Conservation (phyloP, 371 early-diverging fungal species). For the Lichtheimia hyalospora region DNA sequence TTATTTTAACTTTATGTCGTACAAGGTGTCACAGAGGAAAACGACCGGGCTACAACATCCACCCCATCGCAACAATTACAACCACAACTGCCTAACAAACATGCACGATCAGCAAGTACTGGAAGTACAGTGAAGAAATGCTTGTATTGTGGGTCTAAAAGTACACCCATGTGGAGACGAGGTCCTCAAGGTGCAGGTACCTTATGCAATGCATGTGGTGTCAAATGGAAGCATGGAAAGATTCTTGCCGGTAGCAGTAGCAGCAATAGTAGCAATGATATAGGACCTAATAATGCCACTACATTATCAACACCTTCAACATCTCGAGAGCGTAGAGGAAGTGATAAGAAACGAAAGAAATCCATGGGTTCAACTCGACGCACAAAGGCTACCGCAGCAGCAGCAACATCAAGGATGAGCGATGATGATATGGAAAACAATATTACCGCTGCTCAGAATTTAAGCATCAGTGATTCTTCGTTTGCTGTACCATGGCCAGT, state of each 20-base stretch:
- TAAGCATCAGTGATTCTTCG: slow-evolving; percentile 6
- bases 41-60: too few relatives aligned
- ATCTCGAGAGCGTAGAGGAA: background rate
- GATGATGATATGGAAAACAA: slow-evolving; percentile 14
- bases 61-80: background rate
- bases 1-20: background rate
- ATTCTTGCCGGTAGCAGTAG: slow-evolving; percentile 69
- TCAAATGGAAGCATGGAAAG: slow-evolving; percentile 83
- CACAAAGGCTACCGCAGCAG: background rate
- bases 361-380: background rate
- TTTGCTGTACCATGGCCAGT: slow-evolving; percentile 11
- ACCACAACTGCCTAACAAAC: background rate
- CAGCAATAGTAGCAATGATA: slow-evolving; percentile 72
- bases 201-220: slow-evolving; percentile 89
- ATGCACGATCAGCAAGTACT: background rate
- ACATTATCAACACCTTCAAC: background rate
- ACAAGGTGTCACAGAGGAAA: background rate
- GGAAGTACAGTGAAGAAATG: slow-evolving; percentile 44
- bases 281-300: background rate
- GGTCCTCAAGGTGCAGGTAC: slow-evolving; percentile 79
- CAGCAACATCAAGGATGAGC: background rate
- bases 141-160: slow-evolving; percentile 71
- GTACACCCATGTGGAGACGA: slow-evolving; percentile 89
- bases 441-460: slow-evolving; percentile 10
- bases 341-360: background rate